Evolutionary conservation across 2,329 filamentous ascomycete species (phyloP).

Genomic region (Fusarium longipes): DNA sequence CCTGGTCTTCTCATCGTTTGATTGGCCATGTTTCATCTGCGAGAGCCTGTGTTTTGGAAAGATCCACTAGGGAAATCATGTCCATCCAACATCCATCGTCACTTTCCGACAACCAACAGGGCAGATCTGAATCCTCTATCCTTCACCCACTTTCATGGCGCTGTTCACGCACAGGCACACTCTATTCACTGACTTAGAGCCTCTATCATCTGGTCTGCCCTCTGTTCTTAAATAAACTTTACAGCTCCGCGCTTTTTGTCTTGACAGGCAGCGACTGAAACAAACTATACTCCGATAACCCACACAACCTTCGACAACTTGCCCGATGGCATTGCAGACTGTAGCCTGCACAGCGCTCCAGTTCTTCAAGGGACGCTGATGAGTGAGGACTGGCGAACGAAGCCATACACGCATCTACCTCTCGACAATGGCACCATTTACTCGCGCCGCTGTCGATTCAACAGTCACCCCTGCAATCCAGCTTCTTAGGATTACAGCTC

Average conservation of each 20-base stretch:
- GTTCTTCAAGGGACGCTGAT: slow-evolving; percentile 43
- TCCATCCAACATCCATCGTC: slow-evolving; percentile 44
- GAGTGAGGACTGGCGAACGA: slow-evolving; percentile 24
- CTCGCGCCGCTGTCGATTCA: slow-evolving; percentile 27
- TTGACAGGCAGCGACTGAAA: slow-evolving; percentile 4
- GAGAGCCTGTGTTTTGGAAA: slow-evolving; percentile 19
- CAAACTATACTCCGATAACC: slow-evolving; percentile 30
- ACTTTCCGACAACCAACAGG: slow-evolving; percentile 39
- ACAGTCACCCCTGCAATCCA: slow-evolving; percentile 30
- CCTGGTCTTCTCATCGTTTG: slow-evolving; percentile 5
- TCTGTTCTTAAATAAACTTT: neutral
- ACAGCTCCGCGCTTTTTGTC: neutral
- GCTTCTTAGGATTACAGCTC: slow-evolving; percentile 34
- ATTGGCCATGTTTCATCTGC: slow-evolving; percentile 36
- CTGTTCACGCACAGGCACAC: neutral
- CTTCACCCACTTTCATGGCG: slow-evolving; percentile 19
- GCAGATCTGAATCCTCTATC: slow-evolving; percentile 29
- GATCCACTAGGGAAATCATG: slow-evolving; percentile 42
- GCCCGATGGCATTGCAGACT: slow-evolving; percentile 46
- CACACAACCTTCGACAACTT: slow-evolving; percentile 28
- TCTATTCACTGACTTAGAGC: neutral
- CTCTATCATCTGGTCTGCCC: neutral
- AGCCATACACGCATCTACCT: slow-evolving; percentile 11
- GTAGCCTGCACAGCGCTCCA: slow-evolving; percentile 41
- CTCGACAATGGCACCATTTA: slow-evolving; percentile 43